These are phyloP conservation scores for Cladosporium phlei DNA, from an alignment of 2,329 filamentous ascomycete genomes.

Conservation along the genomic window DNA sequence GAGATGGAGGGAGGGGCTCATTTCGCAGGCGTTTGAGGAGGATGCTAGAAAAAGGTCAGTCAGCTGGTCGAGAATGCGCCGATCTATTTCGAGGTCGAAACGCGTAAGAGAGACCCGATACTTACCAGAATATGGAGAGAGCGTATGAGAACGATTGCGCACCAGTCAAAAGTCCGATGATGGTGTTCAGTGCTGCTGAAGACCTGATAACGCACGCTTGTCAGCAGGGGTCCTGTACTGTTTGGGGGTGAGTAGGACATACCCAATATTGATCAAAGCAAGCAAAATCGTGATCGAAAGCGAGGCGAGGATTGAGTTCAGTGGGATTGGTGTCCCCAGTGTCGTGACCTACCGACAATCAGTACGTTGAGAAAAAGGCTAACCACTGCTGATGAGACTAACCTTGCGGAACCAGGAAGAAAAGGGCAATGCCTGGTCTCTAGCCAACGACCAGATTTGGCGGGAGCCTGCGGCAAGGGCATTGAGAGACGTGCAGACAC, in stretches of 20 bases:
- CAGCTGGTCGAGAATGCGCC: no score
- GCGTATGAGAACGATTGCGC: conserved; percentile 39
- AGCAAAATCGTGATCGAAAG: conserved; percentile 22
- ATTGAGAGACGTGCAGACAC: conserved; percentile 11
- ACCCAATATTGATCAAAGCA: conserved; percentile 24
- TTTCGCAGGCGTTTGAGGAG: conserved; percentile 19
- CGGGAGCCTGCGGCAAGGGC: conserved; percentile 12
- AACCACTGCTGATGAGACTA: not conserved
- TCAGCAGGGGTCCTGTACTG: conserved; percentile 14
- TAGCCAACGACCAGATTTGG: conserved; percentile 7
- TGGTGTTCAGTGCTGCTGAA: conserved; percentile 32
- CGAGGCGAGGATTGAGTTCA: conserved; percentile 24
- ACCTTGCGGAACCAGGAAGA: conserved; percentile 14
- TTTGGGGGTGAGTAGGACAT: not conserved
- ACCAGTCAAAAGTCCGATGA: conserved; percentile 36
- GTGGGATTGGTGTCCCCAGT: conserved; percentile 15
- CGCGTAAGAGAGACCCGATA: no score
- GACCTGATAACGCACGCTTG: conserved; percentile 12
- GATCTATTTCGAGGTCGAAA: no score
- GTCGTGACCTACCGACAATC: not conserved
- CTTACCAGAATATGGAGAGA: conserved; percentile 34
- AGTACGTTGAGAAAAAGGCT: no score
- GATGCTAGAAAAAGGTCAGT: conserved; percentile 5
- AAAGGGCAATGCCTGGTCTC: conserved; percentile 11
- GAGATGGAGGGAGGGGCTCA: conserved; percentile 18